These are phyloP conservation scores for Hymenochaete sp. DNA, from an alignment of 1,284 basidiomycete genomes.

Conservation along the genomic window DNA sequence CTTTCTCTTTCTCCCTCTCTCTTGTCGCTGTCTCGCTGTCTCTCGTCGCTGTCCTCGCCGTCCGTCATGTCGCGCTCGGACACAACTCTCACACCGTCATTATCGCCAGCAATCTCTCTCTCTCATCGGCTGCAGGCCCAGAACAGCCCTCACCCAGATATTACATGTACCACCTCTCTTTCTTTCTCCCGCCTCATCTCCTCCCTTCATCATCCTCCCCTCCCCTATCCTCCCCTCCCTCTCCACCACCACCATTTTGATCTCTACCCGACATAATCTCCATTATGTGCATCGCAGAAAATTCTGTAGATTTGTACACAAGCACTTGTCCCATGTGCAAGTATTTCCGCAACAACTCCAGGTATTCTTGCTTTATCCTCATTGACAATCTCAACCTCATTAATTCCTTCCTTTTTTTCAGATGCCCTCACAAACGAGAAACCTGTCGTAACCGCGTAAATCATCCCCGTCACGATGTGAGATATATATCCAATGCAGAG, in stretches of 20 bases:
- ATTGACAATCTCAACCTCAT: background rate
- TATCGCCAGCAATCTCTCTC: constrained; percentile 3
- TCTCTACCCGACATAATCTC: constrained; percentile 12
- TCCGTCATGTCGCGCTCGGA: no score
- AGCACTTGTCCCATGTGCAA: constrained; percentile 74
- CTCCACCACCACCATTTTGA: constrained; percentile 22
- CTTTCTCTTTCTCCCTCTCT: no score
- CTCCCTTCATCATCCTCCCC: constrained; percentile 12
- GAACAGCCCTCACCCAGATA: no score
- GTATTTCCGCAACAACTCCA: constrained; percentile 37
- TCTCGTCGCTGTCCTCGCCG: constrained; percentile 19
- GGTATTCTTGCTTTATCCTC: constrained; percentile 9
- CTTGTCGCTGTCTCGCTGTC: constrained; percentile 27
- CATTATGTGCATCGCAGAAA: constrained; percentile 62
- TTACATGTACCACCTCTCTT: background rate
- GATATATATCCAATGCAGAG: constrained; percentile 74
- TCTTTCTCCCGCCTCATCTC: background rate
- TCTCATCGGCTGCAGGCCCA: background rate
- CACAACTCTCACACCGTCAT: no score
- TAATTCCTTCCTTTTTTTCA: constrained; percentile 24
- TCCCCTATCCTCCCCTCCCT: constrained; percentile 24
- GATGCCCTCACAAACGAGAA: constrained; percentile 66
- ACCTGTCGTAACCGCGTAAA: constrained; percentile 60
- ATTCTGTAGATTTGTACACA: constrained; percentile 56
- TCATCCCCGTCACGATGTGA: constrained; percentile 67